Evolutionary conservation across 768 basidiomycete species (phyloP), one percentile per base, ranked within the genome.

Genomic region (Rhizopogon rudus): DNA sequence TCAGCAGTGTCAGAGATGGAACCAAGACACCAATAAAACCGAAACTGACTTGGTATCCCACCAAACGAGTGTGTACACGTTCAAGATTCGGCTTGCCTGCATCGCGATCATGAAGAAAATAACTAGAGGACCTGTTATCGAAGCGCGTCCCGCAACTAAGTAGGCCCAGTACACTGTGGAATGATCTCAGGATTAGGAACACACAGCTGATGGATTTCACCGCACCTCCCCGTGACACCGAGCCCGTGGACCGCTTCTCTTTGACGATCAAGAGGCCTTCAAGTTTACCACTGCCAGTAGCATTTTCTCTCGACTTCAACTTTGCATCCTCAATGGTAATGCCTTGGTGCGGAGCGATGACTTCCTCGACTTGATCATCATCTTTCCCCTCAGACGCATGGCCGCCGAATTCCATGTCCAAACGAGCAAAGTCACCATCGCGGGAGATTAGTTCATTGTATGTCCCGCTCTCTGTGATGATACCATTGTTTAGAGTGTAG

Each of bases 1-100:
- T 29, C 10, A 44, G 13, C 3, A 44, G 7, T 42, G 33, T 28
- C 28, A 45, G 31, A 16, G 31, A 17, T 7, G 42, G n/a, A 46
- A 46, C 29, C 29, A 28, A 46, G 2, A 3, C 1, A 17, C 17
- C 8, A 2, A 40, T 29, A 35, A 51, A 42, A 25, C 37, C 22
- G 25, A 17, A 1, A 70, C 77, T 52, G 44, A 83, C 81, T 84
- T 77, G 42, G 71, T 75, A 63, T 87, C 79, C 87, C 87, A 87
- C 81, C 83, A 88, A 16, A 87, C 81, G 16, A 90, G 71, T 46
- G 82, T 84, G 57, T 88, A 87, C 52, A 81, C 79, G 59, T 81
- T 86, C 60, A 84, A 65, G 51, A 87, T 77, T 62, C 80, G 78
- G 53, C 77, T 79, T 28, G 71, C 78, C 71, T 86, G 86, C 83